Evolutionary conservation across 225 moss, liverwort and hornwort species (phyloP).

Genomic region (Takakia lepidozioides): DNA sequence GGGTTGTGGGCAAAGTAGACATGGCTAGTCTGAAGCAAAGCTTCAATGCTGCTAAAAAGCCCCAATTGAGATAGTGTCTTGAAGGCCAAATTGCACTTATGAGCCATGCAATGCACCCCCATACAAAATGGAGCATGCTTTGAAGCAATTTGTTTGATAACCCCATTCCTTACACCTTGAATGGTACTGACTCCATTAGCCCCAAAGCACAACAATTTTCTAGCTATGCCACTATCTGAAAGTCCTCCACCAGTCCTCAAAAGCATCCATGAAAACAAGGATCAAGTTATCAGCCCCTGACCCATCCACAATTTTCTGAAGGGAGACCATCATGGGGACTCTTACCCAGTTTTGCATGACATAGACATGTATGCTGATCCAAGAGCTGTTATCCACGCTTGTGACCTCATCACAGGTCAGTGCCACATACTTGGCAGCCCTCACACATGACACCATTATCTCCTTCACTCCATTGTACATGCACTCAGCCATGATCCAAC

Average conservation of each 20-base stretch:
- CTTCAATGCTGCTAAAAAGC: neutral
- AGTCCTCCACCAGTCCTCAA: no score
- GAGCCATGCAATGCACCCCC: no score
- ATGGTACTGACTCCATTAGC: neutral
- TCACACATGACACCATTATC: neutral
- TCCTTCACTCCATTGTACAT: neutral
- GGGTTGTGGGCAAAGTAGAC: neutral
- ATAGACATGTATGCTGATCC: neutral
- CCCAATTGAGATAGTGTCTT: neutral
- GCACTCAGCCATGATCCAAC: conserved; percentile 2
- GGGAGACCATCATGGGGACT: no score
- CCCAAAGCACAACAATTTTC: no score
- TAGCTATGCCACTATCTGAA: no score
- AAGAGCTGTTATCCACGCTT: neutral
- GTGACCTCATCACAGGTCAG: neutral
- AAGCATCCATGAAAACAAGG: no score
- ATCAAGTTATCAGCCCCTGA: no score
- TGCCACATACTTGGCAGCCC: no score
- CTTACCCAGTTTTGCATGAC: no score
- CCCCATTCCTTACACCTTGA: neutral
- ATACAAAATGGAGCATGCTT: no score
- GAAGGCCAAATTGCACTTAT: neutral
- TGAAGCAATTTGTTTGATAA: neutral
- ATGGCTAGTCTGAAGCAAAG: neutral
- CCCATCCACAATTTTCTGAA: no score